Percentiles rank a stretch among this genome's conserved stretches.
phyloP scores from a whole-genome alignment of 2,329 filamentous ascomycete genomes.

The Fusarium globosum region DNA sequence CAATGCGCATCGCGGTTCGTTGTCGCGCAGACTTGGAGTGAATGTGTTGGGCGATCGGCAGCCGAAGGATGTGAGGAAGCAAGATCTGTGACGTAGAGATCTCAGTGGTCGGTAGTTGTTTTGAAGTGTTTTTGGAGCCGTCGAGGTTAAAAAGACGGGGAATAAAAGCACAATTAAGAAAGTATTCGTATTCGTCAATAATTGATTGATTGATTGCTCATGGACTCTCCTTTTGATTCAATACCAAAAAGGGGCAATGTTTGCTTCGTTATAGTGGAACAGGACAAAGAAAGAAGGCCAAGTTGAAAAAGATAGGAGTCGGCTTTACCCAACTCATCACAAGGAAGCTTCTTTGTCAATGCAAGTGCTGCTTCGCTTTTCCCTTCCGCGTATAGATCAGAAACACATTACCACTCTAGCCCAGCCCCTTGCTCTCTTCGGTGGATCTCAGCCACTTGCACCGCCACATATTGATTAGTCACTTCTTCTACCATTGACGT shows the following conservation, averaged over 20 bases:
- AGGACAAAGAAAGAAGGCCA: conserved; percentile 30
- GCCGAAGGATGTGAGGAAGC: conserved; percentile 11
- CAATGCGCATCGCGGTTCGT: conserved; percentile 43
- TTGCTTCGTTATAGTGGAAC: conserved; percentile 21
- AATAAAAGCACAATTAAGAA: conserved; percentile 20
- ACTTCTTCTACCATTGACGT: conserved; percentile 1
- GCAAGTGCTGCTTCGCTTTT: conserved; percentile 24
- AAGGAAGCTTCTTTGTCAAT: conserved; percentile 27
- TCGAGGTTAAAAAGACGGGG: conserved; percentile 31
- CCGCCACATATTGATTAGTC: conserved; percentile 27
- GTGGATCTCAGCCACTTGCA: conserved; percentile 2
- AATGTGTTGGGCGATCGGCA: conserved; percentile 5
- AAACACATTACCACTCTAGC: conserved; percentile 1
- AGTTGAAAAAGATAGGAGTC: conserved; percentile 34
- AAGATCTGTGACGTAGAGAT: conserved; percentile 28
- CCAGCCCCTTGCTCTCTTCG: conserved; percentile 13
- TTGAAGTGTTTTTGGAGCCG: conserved; percentile 4
- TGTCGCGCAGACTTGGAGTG: background rate
- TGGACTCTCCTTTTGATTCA: conserved; percentile 27
- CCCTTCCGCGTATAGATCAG: conserved; percentile 25
- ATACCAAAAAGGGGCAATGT: conserved; percentile 35
- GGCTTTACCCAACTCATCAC: conserved; percentile 29
- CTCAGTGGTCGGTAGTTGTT: conserved; percentile 13
- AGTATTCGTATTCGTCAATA: conserved; percentile 25
- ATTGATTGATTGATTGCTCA: conserved; percentile 17